Percentiles rank a stretch among this genome's conserved stretches.
Conservation (phyloP, 352 stramenopile species). For the Elongisporangium undulatum region DNA sequence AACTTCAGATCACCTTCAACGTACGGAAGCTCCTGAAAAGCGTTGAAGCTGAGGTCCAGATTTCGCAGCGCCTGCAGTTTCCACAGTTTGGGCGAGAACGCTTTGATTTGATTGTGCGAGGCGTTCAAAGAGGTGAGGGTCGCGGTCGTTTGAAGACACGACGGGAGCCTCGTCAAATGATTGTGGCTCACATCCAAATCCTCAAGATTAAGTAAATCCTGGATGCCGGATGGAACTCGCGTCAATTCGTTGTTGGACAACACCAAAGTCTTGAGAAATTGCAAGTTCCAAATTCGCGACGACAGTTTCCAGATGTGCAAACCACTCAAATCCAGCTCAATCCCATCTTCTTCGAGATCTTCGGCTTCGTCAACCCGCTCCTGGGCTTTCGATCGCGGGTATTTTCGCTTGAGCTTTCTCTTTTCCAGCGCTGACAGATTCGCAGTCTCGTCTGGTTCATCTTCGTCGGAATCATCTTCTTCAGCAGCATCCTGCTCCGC, state of each 20-base stretch:
- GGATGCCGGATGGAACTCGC: slow-evolving; percentile 64
- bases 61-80: slow-evolving; percentile 43
- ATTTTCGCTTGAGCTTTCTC: slow-evolving; percentile 25
- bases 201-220: slow-evolving; percentile 55
- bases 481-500: slow-evolving; percentile 15
- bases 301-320: slow-evolving; percentile 51
- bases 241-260: slow-evolving; percentile 46
- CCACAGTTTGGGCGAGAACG: slow-evolving; percentile 65
- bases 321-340: slow-evolving; percentile 40
- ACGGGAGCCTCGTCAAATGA: slow-evolving; percentile 46
- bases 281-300: slow-evolving; percentile 70
- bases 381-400: slow-evolving; percentile 54
- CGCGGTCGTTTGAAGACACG: slow-evolving; percentile 58
- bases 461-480: slow-evolving; percentile 12
- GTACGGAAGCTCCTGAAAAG: slow-evolving; percentile 45
- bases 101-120: slow-evolving; percentile 48
- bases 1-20: slow-evolving; percentile 67
- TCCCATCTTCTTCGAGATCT: slow-evolving; percentile 17
- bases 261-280: slow-evolving; percentile 29
- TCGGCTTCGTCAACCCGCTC: slow-evolving; percentile 48
- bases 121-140: slow-evolving; percentile 39
- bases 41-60: slow-evolving; percentile 54
- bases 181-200: slow-evolving; percentile 60
- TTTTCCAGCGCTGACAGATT: background rate
- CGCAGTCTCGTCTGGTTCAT: slow-evolving; percentile 11